Evolutionary conservation across 176 grass and related monocot genomes (phyloP), one percentile per base, ranked within the genome.

Genomic region (Canna indica): DNA sequence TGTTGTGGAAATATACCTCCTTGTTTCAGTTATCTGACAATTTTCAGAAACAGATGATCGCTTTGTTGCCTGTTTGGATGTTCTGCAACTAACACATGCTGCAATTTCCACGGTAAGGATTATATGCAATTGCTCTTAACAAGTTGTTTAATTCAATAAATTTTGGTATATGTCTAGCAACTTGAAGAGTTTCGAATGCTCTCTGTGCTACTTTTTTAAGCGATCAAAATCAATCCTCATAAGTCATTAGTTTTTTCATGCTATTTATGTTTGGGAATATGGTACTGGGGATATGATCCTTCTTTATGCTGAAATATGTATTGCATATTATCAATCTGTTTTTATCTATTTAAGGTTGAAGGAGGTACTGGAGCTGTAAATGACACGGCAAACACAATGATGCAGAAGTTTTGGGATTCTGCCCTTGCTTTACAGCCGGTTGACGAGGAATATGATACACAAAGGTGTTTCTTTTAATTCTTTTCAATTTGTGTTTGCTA

Each of bases 381-480:
- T 90, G 86, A 90, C 59, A 84, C 87, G 16, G 90, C 90, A 76
- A 99, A 90, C 76, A 88, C 94, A 52, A 82, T 93, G 75, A 88
- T 93, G 89, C 89, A 99, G 58, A 90, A 88, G 76, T 99, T 99
- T 69, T 93, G 94, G 94, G 94, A 99, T 65, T 99, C 94, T 72
- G 78, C 94, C 57, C 87, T 99, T 90, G 84, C 89, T 83, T 84
- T 93, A 72, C 89, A 99, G 34, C 82, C 86, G 73, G 82, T 82
- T 70, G 90, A 93, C 62, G 86, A 90, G 20, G 94, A 90, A 73
- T 78, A 77, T 54, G 94, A 93, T 70, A 93, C 69, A 24, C 86
- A 75, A 67, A 99, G 94, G 94, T 93, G 62, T 4, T n/a, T n/a
- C 45, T 15, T 26, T 5, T 61, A n/a, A 20, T 61, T 70, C 63